Conservation (phyloP, 768 basidiomycete species). For the Leucosporidium creatinivorum region DNA sequence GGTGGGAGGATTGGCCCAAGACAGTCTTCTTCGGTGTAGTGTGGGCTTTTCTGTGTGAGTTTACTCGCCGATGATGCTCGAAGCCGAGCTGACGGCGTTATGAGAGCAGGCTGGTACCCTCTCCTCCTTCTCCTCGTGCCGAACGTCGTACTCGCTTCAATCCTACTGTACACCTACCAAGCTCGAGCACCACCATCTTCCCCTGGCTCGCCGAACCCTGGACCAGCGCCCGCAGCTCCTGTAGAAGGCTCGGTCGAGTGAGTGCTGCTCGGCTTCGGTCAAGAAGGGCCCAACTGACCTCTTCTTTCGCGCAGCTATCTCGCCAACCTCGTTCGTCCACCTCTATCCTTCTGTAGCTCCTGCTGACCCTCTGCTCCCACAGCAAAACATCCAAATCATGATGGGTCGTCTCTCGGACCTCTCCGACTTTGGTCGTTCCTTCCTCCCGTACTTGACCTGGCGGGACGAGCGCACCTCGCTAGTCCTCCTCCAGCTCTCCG, state of each 20-base stretch:
- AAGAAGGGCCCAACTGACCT: background rate
- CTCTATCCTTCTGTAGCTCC: background rate
- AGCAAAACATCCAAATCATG: conserved; percentile 35
- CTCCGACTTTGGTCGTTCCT: conserved; percentile 30
- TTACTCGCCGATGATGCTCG: background rate
- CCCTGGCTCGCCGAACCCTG: background rate
- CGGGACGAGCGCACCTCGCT: conserved; percentile 22
- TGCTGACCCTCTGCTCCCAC: background rate
- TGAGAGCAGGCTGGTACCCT: conserved; percentile 23
- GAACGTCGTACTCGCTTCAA: conserved; percentile 15
- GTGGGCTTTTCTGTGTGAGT: conserved; percentile 34
- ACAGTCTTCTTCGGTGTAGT: conserved; percentile 32
- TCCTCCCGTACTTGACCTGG: conserved; percentile 36
- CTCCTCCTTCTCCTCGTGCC: conserved; percentile 20
- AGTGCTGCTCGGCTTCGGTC: background rate
- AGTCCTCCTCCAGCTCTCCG: conserved; percentile 29
- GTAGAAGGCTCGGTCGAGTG: conserved; percentile 18
- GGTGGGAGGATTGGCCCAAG: conserved; percentile 34
- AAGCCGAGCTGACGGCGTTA: background rate
- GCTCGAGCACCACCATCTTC: background rate
- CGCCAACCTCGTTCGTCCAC: conserved; percentile 16
- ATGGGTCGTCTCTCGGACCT: conserved; percentile 36
- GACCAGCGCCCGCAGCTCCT: background rate
- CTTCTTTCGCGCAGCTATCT: conserved; percentile 7
- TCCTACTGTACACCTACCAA: conserved; percentile 19